Conservation (phyloP, 2,329 filamentous ascomycete species). For the Beauveria medogensis region DNA sequence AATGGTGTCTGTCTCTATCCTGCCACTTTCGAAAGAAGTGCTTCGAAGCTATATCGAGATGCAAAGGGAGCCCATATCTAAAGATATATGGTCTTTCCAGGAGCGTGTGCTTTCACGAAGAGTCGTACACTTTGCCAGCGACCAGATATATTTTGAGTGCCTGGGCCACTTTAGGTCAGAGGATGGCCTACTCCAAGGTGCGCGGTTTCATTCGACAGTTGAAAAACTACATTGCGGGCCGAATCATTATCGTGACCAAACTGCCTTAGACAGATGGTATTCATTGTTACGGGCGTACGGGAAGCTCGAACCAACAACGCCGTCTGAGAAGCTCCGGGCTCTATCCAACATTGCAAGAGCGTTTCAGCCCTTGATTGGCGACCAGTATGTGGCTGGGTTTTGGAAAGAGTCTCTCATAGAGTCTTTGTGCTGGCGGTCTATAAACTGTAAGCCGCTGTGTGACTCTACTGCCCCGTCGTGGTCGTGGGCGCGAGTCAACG, state of each 20-base stretch:
- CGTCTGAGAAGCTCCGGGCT: neutral
- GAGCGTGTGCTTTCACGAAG: slow-evolving; percentile 8
- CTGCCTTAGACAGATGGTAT: neutral
- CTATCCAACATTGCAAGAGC: neutral
- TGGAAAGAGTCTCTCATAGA: slow-evolving; percentile 1
- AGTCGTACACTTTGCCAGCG: slow-evolving; percentile 6
- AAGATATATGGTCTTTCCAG: slow-evolving; percentile 7
- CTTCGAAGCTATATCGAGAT: neutral
- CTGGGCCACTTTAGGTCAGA: neutral
- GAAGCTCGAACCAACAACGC: neutral
- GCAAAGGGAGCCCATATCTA: neutral
- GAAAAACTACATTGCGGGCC: neutral
- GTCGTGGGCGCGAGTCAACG: neutral
- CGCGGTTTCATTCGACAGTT: neutral
- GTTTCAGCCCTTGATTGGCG: neutral
- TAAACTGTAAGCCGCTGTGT: neutral
- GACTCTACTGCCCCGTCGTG: neutral
- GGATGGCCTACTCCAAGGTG: neutral
- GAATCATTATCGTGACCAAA: neutral
- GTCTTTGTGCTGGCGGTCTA: neutral
- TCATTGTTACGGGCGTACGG: neutral
- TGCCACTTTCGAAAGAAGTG: neutral
- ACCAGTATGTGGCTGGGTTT: neutral
- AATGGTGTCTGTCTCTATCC: neutral
- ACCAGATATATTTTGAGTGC: slow-evolving; percentile 7